A percentile compares a stretch with the other conserved stretches of the same genome.
phyloP scores from a whole-genome alignment of 257 asterid genomes.

The Solanum chmielewskii region DNA sequence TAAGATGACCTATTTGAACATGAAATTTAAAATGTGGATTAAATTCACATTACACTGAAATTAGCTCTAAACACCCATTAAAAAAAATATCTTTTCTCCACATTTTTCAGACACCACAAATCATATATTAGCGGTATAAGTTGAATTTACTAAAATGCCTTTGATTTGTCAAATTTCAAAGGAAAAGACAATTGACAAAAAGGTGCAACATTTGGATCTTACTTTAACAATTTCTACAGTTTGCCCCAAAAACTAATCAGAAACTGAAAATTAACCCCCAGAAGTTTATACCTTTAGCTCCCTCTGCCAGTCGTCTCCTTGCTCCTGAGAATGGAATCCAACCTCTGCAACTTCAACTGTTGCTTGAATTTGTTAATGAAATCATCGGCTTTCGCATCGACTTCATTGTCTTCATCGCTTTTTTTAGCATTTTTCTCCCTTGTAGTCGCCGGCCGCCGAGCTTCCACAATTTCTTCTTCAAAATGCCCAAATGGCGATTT shows the following conservation, averaged over 20 bases:
- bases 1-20: not conserved
- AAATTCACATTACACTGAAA: not conserved
- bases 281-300: constrained; percentile 13
- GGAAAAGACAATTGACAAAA: constrained; percentile 6
- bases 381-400: constrained; percentile 72
- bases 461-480: constrained; percentile 37
- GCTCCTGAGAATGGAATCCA: constrained; percentile 65
- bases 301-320: constrained; percentile 65
- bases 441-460: constrained; percentile 59
- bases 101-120: not conserved
- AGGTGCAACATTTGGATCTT: constrained; percentile 1
- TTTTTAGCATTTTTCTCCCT: constrained; percentile 28
- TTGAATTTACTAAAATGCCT: constrained; percentile 26
- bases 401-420: constrained; percentile 32
- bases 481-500: constrained; percentile 35
- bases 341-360: constrained; percentile 75
- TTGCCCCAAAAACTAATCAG: constrained; percentile 8
- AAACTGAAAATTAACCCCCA: constrained; percentile 22
- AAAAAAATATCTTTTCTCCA: not conserved
- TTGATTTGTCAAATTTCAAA: constrained; percentile 12
- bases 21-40: not conserved
- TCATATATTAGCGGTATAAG: not conserved
- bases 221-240: constrained; percentile 3
- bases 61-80: not conserved
- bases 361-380: constrained; percentile 76